Evolutionary conservation across 495 filamentous ascomycete species (phyloP).

Genomic region (Apodospora peruviana): DNA sequence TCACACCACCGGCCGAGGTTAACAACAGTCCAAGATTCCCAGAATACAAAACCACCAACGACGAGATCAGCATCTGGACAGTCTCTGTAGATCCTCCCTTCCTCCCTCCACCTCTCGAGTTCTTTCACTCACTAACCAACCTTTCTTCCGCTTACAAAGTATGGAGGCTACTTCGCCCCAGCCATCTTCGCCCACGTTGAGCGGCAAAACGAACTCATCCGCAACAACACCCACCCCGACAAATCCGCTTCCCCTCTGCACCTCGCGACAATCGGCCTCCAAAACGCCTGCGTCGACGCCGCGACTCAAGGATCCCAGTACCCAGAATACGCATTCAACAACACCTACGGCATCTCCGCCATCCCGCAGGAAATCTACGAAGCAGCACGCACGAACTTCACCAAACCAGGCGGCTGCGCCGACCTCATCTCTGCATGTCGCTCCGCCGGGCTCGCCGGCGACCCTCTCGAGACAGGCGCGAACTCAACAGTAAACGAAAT

Average conservation of each 20-base stretch:
- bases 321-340: slow-evolving; percentile 61
- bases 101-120: not conserved
- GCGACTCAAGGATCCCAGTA: slow-evolving; percentile 56
- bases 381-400: slow-evolving; percentile 23
- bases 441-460: slow-evolving; percentile 3
- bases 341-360: slow-evolving; percentile 59
- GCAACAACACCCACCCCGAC: slow-evolving; percentile 37
- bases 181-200: slow-evolving; percentile 55
- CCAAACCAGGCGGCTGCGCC: slow-evolving; percentile 25
- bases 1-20: no score
- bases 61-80: slow-evolving; percentile 51
- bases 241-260: slow-evolving; percentile 43
- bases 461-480: not conserved
- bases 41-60: slow-evolving; percentile 43
- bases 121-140: not conserved
- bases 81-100: slow-evolving; percentile 26
- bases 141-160: slow-evolving; percentile 15
- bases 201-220: slow-evolving; percentile 49
- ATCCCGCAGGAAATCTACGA: slow-evolving; percentile 41
- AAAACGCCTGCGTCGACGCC: slow-evolving; percentile 74
- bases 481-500: slow-evolving; percentile 1
- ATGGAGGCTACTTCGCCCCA: slow-evolving; percentile 57
- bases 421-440: slow-evolving; percentile 43
- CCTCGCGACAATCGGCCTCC: slow-evolving; percentile 49
- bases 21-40: no score